Conservation (phyloP, 768 basidiomycete genomes). For the Panus rudis region DNA sequence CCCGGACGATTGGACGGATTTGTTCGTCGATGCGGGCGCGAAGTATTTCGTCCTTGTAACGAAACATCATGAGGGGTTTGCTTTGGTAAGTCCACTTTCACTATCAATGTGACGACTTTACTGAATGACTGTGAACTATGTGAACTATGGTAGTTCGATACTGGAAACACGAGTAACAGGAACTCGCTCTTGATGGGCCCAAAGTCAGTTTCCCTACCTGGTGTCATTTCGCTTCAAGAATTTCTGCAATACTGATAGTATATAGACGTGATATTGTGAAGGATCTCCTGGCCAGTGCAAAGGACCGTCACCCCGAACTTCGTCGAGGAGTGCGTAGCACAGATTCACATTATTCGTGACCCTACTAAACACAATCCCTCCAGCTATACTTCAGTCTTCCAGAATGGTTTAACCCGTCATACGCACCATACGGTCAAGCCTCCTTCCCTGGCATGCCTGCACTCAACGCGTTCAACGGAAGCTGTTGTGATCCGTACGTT, state of each 20-base stretch:
- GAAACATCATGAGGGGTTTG: conserved; percentile 62
- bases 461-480: conserved; percentile 32
- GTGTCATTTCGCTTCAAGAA: too few species aligned
- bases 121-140: not conserved
- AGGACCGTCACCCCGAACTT: conserved; percentile 40
- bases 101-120: too few species aligned
- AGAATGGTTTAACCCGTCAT: conserved; percentile 48
- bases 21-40: conserved; percentile 50
- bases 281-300: conserved; percentile 45
- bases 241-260: too few species aligned
- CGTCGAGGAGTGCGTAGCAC: conserved; percentile 42
- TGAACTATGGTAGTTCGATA: conserved; percentile 34
- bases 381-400: conserved; percentile 8
- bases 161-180: conserved; percentile 44
- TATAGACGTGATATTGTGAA: conserved; percentile 38
- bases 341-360: not conserved
- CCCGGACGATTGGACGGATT: conserved; percentile 45
- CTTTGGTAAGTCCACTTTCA: conserved; percentile 22
- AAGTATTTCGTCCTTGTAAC: conserved; percentile 57
- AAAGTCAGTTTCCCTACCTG: conserved; percentile 13
- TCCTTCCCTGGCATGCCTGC: conserved; percentile 47
- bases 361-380: not conserved
- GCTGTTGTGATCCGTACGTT: conserved; percentile 43
- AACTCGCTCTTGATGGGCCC: conserved; percentile 43
- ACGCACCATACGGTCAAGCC: conserved; percentile 40